Base-by-base conservation (phyloP, 2,329 filamentous ascomycete species). In the Iodosphaeria phyllophila region DNA sequence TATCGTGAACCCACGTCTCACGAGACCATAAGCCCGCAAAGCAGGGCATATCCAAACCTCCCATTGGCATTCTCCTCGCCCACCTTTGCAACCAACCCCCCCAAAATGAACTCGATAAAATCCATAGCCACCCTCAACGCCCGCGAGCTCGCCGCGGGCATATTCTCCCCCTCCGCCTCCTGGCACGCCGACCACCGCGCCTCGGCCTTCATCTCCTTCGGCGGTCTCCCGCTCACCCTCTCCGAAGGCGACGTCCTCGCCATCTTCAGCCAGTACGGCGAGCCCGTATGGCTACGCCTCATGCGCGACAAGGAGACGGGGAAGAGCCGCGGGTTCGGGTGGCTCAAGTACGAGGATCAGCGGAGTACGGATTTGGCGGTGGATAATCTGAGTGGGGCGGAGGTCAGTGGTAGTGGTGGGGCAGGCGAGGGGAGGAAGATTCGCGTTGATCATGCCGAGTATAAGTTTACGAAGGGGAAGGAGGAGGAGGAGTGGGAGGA, bases 101-200 rank as follows among this genome's bases (percentile, higher is more conserved):
- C 25, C 40, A 56, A 36, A 15, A 98, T 98, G 89, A 93, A 98
- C 48, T 75, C 80, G 38, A 89, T 98, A 38, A 78, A 83, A 39
- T 74, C 83, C 30, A 89, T 93, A 32, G 79, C 92, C 48, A 72
- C 75, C 47, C 75, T 98, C 30, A 98, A 98, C 49, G 82, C 89
- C 56, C 74, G 74, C 38, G 89, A 98, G 52, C 77, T 98, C 32
- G 84, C 93, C 49, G 74, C 82, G 47, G 80, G 75, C 18, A 28
- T 32, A 13, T 20, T 27, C 27, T 22, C 27, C 3, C 74, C 84
- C 20, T 73, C 83, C 51, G 86, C 76, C 34, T 93, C 86, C 29
- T 95, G 86, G 86, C 86, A 95, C 48, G 74, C 76, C 47, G 91
- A 98, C 57, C 98, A 95, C 54, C 79, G 82, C 53, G 89, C 92